phyloP scores from a whole-genome alignment of 176 grass and related monocot genomes.

The Musa beccarii region DNA sequence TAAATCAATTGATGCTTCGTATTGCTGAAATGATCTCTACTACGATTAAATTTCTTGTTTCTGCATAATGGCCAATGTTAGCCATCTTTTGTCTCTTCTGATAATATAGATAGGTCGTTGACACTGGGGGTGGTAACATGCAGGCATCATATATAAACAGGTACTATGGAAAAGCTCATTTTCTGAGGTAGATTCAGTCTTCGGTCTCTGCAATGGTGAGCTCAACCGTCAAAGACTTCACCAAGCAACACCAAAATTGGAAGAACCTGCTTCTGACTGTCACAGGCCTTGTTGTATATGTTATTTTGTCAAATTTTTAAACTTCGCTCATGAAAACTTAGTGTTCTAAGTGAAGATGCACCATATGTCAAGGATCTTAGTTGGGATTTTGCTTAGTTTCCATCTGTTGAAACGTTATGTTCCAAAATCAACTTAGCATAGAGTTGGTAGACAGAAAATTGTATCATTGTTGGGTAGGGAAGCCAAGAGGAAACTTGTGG shows the following conservation, averaged over 20 bases:
- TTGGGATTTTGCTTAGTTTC: not conserved
- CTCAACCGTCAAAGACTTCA: not conserved
- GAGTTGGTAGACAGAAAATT: not conserved
- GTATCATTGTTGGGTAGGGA: not conserved
- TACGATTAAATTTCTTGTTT: too few species aligned
- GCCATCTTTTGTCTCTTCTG: not conserved
- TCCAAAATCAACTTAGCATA: not conserved
- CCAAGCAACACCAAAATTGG: not conserved
- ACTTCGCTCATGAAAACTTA: too few species aligned
- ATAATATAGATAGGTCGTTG: conserved; percentile 5
- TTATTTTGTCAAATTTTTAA: too few species aligned
- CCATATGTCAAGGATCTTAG: too few species aligned
- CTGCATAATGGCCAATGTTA: too few species aligned
- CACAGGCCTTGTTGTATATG: too few species aligned
- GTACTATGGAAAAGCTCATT: conserved; percentile 61
- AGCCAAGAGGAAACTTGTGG: too few species aligned
- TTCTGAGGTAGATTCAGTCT: conserved; percentile 36
- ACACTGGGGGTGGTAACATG: conserved; percentile 5
- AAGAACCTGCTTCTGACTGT: not conserved
- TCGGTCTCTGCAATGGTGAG: not conserved
- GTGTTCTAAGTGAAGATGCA: too few species aligned
- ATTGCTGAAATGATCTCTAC: too few species aligned
- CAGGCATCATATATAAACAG: conserved; percentile 65
- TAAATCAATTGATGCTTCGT: too few species aligned
- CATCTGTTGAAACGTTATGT: not conserved